Evolutionary conservation across 129 eudicot genomes (phyloP).

Genomic region (Sambucus nigra): DNA sequence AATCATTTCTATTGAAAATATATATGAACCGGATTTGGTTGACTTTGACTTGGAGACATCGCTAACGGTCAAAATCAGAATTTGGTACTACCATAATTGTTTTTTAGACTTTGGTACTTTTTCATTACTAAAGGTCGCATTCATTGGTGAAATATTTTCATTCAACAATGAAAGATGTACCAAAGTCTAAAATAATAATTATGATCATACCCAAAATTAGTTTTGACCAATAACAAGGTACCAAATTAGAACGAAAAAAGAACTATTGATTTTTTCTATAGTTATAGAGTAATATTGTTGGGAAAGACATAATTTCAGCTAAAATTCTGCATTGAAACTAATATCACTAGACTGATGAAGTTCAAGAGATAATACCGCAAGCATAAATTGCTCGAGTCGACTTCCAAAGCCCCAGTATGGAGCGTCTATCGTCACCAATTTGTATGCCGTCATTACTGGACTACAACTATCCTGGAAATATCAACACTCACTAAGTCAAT

Average conservation of each 20-base stretch:
- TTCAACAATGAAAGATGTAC: no score
- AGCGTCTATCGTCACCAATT: constrained; percentile 66
- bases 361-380: constrained; percentile 39
- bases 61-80: no score
- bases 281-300: background rate
- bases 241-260: background rate
- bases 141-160: no score
- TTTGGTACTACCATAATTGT: no score
- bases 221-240: no score
- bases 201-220: no score
- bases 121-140: no score
- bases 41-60: no score
- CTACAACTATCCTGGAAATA: constrained; percentile 46
- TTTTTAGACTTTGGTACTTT: no score
- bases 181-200: no score
- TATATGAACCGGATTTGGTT: no score
- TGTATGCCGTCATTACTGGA: constrained; percentile 85
- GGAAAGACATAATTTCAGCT: background rate
- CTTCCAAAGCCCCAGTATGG: constrained; percentile 88
- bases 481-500: background rate
- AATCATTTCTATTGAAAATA: no score
- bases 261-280: background rate
- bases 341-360: background rate
- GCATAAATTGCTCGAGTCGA: constrained; percentile 48
- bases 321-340: background rate